These are phyloP conservation scores for Lecanicillium sp. DNA, from an alignment of 2,329 filamentous ascomycete genomes.

Conservation along the genomic window DNA sequence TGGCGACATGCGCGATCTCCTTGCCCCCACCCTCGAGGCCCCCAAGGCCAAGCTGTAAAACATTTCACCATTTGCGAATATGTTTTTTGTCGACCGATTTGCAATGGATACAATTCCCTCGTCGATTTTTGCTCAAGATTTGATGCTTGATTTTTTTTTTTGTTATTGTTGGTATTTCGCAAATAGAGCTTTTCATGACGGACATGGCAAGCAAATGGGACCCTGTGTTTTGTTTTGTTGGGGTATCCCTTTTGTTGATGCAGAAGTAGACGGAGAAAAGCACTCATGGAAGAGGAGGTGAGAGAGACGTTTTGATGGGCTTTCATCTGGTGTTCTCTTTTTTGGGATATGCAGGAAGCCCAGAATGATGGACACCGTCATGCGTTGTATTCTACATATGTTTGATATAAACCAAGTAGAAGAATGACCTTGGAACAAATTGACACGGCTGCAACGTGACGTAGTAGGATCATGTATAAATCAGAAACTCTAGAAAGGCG, in stretches of 20 bases:
- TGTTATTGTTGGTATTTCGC: not conserved
- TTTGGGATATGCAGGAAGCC: too few species aligned
- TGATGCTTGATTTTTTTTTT: not conserved
- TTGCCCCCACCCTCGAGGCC: conserved; percentile 71
- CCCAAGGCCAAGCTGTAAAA: conserved; percentile 82
- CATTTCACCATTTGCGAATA: too few species aligned
- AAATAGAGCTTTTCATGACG: too few species aligned
- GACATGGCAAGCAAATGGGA: too few species aligned
- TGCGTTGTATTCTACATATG: not conserved
- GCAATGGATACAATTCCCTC: not conserved
- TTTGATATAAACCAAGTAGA: not conserved
- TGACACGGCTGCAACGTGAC: too few species aligned
- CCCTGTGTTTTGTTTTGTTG: too few species aligned
- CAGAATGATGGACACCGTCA: not conserved
- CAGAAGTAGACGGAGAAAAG: too few species aligned
- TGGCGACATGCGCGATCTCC: conserved; percentile 77
- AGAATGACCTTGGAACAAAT: too few species aligned
- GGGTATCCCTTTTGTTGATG: too few species aligned
- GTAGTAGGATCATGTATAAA: too few species aligned
- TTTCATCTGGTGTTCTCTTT: not conserved
- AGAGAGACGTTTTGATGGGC: not conserved
- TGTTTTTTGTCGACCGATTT: not conserved
- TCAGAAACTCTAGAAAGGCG: too few species aligned
- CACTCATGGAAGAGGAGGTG: too few species aligned
- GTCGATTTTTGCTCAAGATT: not conserved